Conservation (phyloP, 2,329 filamentous ascomycete species). For the Metarhizium anisopliae region DNA sequence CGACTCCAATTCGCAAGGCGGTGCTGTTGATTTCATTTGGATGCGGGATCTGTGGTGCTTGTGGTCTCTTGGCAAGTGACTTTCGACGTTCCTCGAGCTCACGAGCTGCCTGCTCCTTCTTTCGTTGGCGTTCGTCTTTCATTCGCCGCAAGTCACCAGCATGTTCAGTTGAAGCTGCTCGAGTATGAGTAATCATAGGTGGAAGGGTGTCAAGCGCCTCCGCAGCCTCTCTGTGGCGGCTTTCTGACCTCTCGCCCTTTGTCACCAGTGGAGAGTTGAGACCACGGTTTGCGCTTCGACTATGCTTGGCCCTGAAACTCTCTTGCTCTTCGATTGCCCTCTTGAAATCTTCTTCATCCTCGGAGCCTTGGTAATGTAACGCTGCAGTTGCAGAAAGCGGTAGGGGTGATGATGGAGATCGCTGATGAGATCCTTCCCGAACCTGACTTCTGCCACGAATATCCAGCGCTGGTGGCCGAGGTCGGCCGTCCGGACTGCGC, state of each 20-base stretch:
- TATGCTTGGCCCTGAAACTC: conserved; percentile 45
- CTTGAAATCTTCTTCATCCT: conserved; percentile 56
- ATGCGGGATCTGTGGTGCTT: conserved; percentile 70
- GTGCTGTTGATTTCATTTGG: conserved; percentile 44
- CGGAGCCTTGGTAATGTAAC: conserved; percentile 34
- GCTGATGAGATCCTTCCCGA: conserved; percentile 46
- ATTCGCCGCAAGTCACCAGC: conserved; percentile 45
- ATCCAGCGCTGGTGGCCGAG: conserved; percentile 33
- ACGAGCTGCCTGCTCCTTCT: conserved; percentile 67
- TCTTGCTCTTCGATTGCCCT: conserved; percentile 45
- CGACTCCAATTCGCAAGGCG: conserved; percentile 23
- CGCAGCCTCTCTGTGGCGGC: conserved; percentile 22
- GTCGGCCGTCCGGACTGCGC: conserved; percentile 36
- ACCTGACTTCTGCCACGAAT: conserved; percentile 55
- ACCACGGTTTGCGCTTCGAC: conserved; percentile 39
- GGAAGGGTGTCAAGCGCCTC: conserved; percentile 23
- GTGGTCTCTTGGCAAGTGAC: conserved; percentile 72
- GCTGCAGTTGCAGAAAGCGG: conserved; percentile 53
- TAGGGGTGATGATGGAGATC: conserved; percentile 74
- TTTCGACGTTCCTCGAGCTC: conserved; percentile 83
- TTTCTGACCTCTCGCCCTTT: conserved; percentile 30
- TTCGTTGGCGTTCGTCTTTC: conserved; percentile 53
- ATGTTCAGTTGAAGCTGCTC: conserved; percentile 35
- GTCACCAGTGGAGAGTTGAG: conserved; percentile 24
- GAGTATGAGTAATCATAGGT: conserved; percentile 18